These are phyloP conservation scores for Colletotrichum tabaci DNA, from an alignment of 2,329 filamentous ascomycete species.

Conservation along the genomic window DNA sequence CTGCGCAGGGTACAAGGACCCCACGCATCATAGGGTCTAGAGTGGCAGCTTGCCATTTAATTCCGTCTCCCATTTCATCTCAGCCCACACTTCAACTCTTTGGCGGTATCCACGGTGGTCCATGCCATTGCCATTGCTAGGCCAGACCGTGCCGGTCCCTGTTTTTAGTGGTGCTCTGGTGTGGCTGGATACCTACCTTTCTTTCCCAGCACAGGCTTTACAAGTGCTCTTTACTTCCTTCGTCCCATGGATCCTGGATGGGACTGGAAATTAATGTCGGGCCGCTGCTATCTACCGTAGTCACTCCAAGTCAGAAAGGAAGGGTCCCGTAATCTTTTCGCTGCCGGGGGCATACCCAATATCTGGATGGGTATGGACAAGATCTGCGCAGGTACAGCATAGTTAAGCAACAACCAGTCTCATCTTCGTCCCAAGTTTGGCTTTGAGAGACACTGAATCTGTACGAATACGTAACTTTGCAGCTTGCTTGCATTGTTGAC, in stretches of 20 bases:
- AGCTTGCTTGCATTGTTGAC: constrained; percentile 37
- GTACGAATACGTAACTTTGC: constrained; percentile 25
- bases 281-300: constrained; percentile 23
- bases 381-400: constrained; percentile 1
- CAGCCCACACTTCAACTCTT: constrained; percentile 10
- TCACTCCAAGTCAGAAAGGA: constrained; percentile 1
- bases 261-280: constrained; percentile 35
- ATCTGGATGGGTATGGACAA: background rate
- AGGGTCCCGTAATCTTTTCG: no score
- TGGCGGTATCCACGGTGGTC: constrained; percentile 11
- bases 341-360: background rate
- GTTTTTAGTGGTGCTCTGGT: background rate
- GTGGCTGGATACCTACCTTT: no score
- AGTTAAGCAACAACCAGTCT: constrained; percentile 27
- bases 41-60: constrained; percentile 15
- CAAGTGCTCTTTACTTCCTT: constrained; percentile 4
- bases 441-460: background rate
- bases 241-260: constrained; percentile 34
- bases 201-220: background rate
- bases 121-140: constrained; percentile 12
- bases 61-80: constrained; percentile 25
- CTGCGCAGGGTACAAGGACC: background rate
- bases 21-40: constrained; percentile 7
- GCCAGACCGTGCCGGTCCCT: constrained; percentile 16
- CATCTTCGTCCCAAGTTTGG: constrained; percentile 33